Evolutionary conservation across 371 early-diverging fungal genomes (phyloP).

Genomic region (Dichotomocladium elegans): DNA sequence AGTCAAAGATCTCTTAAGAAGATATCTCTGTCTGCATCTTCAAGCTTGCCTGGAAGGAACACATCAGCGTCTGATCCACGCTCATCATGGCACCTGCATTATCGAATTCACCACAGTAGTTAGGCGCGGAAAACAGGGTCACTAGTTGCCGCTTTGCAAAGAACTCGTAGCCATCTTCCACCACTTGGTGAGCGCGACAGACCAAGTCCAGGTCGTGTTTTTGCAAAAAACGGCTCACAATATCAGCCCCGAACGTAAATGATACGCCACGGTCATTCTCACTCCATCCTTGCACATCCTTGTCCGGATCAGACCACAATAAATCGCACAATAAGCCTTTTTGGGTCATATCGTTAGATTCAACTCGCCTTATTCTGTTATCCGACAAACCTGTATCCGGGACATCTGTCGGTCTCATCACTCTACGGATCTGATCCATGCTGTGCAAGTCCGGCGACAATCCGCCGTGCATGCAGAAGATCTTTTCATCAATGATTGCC

Average conservation of each 20-base stretch:
- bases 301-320: conserved; percentile 85
- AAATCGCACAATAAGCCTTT: conserved; percentile 79
- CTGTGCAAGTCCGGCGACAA: conserved; percentile 89
- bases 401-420: conserved; percentile 94
- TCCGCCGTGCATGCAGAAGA: conserved; percentile 98
- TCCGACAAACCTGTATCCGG: conserved; percentile 88
- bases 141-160: conserved; percentile 92
- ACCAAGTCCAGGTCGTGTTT: conserved; percentile 89
- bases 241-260: conserved; percentile 87
- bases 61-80: conserved; percentile 87
- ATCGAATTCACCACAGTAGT: conserved; percentile 98
- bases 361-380: no score
- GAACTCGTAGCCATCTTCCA: conserved; percentile 98
- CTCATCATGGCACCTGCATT: conserved; percentile 95
- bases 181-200: conserved; percentile 96
- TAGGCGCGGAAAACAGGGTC: conserved; percentile 96
- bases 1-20: not conserved
- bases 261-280: conserved; percentile 97
- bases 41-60: conserved; percentile 81
- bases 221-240: conserved; percentile 83
- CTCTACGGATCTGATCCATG: conserved; percentile 93
- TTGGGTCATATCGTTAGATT: no score
- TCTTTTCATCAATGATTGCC: conserved; percentile 95
- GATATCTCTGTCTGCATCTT: no score
- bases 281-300: conserved; percentile 79